Evolutionary conservation across 2,329 filamentous ascomycete species (phyloP).

Genomic region (Alternaria burnsii): DNA sequence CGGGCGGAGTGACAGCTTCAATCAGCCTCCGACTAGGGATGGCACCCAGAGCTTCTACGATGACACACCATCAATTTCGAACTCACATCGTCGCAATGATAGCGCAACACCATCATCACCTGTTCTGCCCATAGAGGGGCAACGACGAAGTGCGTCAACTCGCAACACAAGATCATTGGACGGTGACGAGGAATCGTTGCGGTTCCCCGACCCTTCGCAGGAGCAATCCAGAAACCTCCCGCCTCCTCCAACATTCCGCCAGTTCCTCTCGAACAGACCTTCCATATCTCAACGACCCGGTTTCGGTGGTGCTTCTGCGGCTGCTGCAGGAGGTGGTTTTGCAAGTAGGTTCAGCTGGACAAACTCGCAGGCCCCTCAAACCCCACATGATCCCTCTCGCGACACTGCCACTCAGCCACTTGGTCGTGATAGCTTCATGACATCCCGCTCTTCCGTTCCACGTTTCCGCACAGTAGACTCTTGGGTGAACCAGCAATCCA

Average conservation of each 20-base stretch:
- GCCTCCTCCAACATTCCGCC: constrained; percentile 49
- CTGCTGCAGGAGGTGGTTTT: constrained; percentile 26
- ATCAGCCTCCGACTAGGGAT: constrained; percentile 20
- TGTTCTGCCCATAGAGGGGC: constrained; percentile 38
- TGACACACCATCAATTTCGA: constrained; percentile 32
- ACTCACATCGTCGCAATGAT: constrained; percentile 40
- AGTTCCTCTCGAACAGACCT: constrained; percentile 50
- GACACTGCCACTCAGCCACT: constrained; percentile 38
- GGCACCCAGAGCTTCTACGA: constrained; percentile 38
- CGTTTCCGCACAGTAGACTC: constrained; percentile 54
- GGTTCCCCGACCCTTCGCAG: constrained; percentile 29
- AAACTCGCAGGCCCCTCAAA: constrained; percentile 51
- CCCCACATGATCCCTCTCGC: constrained; percentile 43
- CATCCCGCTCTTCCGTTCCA: constrained; percentile 46
- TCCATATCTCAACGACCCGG: constrained; percentile 42
- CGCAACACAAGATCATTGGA: constrained; percentile 44
- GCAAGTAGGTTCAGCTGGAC: constrained; percentile 52
- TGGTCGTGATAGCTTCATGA: constrained; percentile 49
- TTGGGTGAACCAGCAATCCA: constrained; percentile 53
- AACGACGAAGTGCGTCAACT: constrained; percentile 40
- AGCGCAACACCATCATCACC: constrained; percentile 46
- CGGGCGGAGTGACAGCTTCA: constrained; percentile 43
- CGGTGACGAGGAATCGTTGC: constrained; percentile 33
- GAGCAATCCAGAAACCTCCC: constrained; percentile 32
- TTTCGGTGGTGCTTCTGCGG: constrained; percentile 27